Evolutionary conservation across 179 eudicot genomes (phyloP), one percentile per base, ranked within the genome.

Genomic region (Actinidia polygama): DNA sequence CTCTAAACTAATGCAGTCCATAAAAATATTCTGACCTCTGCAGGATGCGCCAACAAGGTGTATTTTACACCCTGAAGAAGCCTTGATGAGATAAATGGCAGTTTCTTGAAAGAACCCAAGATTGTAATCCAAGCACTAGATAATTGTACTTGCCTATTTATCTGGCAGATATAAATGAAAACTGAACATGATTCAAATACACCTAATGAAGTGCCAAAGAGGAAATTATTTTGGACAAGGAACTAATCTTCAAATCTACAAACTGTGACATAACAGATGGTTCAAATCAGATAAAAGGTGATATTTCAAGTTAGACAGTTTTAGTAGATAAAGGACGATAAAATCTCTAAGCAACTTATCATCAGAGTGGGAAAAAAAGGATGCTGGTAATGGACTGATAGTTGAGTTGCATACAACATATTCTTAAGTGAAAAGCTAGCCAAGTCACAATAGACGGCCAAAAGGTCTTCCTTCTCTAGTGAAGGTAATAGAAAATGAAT

Each of bases 171-270:
- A n/a, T n/a, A n/a, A n/a, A n/a, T n/a, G n/a, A n/a, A n/a, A n/a
- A n/a, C n/a, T n/a, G n/a, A n/a, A n/a, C n/a, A n/a, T n/a, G n/a
- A n/a, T n/a, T n/a, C n/a, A n/a, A n/a, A n/a, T n/a, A n/a, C n/a
- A n/a, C n/a, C n/a, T n/a, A n/a, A n/a, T 36, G 72, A 67, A 67
- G 72, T 67, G 26, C 46, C 47, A n/a, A n/a, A n/a, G n/a, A 67
- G 26, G 72, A 44, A 30, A 8, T 30, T 21, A 51, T 51, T 4
- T 50, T 19, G 6, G 77, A 73, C 64, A 59, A 59, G 23, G 64
- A 59, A 59, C 21, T 57, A 12, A 57, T 57, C 14, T 57, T 4
- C 15, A 57, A 16, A 57, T 16, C 19, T 57, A 54, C 58, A 54
- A 4, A 10, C 10, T 59, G 1, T 23, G 5, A 6, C 64, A 18